phyloP scores from a whole-genome alignment of 129 eudicot genomes.

The Saposhnikovia divaricata region DNA sequence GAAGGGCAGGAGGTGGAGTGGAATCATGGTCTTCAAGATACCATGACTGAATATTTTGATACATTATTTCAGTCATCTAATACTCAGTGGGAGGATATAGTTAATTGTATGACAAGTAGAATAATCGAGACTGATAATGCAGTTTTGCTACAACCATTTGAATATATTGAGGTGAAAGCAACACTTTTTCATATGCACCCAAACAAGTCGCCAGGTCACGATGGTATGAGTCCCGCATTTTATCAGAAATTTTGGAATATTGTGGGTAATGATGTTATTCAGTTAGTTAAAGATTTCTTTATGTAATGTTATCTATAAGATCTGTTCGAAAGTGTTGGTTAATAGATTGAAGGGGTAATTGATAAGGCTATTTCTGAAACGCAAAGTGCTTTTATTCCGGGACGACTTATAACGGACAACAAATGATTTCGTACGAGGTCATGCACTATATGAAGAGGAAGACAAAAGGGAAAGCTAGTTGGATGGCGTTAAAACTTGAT shows the following conservation, averaged over 20 bases:
- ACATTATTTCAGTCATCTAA: too few species aligned
- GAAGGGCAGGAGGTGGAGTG: not conserved
- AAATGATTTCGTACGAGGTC: not conserved
- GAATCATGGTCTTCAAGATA: not conserved
- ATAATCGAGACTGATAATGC: too few species aligned
- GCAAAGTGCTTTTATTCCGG: not conserved
- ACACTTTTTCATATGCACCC: not conserved
- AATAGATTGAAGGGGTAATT: not conserved
- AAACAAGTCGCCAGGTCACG: not conserved
- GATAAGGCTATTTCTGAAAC: not conserved
- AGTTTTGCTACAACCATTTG: rapidly evolving
- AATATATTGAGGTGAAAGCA: not conserved
- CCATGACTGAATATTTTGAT: too few species aligned
- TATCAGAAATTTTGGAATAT: not conserved
- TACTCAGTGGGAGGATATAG: not conserved
- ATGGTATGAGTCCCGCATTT: not conserved
- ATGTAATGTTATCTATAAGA: not conserved
- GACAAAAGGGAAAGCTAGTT: not conserved
- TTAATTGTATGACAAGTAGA: not conserved
- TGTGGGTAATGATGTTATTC: not conserved
- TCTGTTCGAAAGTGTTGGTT: too few species aligned
- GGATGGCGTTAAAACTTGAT: not conserved
- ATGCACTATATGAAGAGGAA: not conserved
- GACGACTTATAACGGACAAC: not conserved
- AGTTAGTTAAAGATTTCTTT: too few species aligned